Percentiles rank a stretch among this genome's conserved stretches.
Evolutionary conservation across 352 stramenopile species (phyloP).

Genomic region (Phytopythium helicoides): DNA sequence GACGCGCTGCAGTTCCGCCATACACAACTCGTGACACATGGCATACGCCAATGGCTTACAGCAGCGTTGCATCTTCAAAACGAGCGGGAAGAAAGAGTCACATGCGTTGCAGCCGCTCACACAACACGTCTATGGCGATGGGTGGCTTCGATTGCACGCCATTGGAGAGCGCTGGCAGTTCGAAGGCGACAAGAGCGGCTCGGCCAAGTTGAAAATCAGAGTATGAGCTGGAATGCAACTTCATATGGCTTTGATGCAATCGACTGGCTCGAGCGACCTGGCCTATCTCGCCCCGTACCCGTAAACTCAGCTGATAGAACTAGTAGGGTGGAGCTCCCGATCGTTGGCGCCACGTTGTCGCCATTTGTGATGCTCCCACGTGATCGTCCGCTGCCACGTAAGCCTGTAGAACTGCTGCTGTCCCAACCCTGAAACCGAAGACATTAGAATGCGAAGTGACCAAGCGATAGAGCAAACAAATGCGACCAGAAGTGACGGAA

Average conservation of each 20-base stretch:
- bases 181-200: slow-evolving; percentile 10
- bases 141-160: slow-evolving; percentile 29
- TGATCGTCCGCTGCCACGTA: slow-evolving; percentile 32
- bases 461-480: neutral
- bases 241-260: neutral
- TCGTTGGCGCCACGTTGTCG: slow-evolving; percentile 11
- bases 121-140: slow-evolving; percentile 21
- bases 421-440: slow-evolving; percentile 4
- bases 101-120: slow-evolving; percentile 14
- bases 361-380: slow-evolving; percentile 34
- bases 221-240: neutral
- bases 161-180: slow-evolving; percentile 26
- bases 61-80: slow-evolving; percentile 33
- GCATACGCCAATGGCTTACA: slow-evolving; percentile 47
- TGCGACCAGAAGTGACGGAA: neutral
- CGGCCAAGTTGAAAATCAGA: neutral
- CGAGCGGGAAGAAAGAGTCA: slow-evolving; percentile 25
- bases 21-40: slow-evolving; percentile 35
- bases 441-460: neutral
- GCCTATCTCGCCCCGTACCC: neutral
- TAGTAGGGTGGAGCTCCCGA: too few species aligned
- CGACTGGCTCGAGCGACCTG: slow-evolving; percentile 7
- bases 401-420: slow-evolving; percentile 28
- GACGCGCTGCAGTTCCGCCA: slow-evolving; percentile 52
- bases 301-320: neutral